Conservation (phyloP, 306 rosid genomes). For the Cicer judaicum region DNA sequence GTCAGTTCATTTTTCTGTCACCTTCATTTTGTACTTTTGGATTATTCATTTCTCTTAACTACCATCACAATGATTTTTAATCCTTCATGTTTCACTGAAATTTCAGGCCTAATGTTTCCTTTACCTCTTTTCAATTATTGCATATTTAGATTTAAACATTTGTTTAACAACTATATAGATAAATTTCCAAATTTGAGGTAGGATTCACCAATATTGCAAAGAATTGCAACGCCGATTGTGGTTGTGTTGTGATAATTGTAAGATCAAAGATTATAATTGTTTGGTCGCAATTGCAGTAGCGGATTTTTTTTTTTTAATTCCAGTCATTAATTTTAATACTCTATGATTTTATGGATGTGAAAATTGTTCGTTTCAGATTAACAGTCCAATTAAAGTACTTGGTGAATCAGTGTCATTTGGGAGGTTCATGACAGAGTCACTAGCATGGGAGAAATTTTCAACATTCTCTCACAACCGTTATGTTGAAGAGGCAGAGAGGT, state of each 20-base stretch:
- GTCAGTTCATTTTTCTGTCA: constrained; percentile 44
- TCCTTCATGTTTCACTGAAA: not conserved
- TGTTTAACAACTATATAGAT: not conserved
- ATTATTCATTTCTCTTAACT: not conserved
- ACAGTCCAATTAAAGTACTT: constrained; percentile 52
- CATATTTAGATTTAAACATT: not conserved
- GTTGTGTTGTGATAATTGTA: not conserved
- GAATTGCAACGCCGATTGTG: not conserved
- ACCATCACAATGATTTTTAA: not conserved
- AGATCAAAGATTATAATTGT: not conserved
- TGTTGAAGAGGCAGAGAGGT: constrained; percentile 87
- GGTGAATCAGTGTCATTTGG: constrained; percentile 83
- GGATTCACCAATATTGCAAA: not conserved
- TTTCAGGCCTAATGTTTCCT: not conserved
- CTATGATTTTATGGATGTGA: constrained; percentile 22
- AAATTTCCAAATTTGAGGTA: not conserved
- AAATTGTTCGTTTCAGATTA: constrained; percentile 52
- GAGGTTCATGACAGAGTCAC: constrained; percentile 68
- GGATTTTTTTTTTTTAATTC: too few species aligned
- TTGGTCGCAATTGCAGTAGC: too few species aligned
- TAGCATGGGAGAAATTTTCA: constrained; percentile 87
- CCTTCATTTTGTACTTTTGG: constrained; percentile 9
- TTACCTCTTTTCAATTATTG: not conserved
- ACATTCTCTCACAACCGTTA: constrained; percentile 71
- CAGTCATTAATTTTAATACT: not conserved